phyloP scores from a whole-genome alignment of 345 rosid genomes.

The Citropsis articulata region DNA sequence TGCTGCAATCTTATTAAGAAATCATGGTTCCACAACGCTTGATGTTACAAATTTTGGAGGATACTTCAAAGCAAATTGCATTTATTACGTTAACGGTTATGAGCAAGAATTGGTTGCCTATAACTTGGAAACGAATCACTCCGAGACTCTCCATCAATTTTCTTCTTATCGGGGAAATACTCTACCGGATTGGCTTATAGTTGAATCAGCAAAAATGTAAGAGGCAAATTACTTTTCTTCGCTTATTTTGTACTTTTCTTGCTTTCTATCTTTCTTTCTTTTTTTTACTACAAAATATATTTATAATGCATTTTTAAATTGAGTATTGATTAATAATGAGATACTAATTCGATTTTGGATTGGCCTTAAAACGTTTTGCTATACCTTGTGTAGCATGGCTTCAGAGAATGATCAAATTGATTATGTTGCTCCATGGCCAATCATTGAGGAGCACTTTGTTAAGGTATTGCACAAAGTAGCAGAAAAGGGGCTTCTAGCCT shows the following conservation, averaged over 20 bases:
- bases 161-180: background rate
- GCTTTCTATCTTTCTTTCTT: too few species aligned
- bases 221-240: too few species aligned
- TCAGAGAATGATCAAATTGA: background rate
- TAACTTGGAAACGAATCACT: background rate
- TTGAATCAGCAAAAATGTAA: background rate
- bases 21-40: background rate
- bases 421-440: too few species aligned
- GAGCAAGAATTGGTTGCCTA: background rate
- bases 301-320: too few species aligned
- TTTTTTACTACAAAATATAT: too few species aligned
- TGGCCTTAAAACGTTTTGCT: too few species aligned
- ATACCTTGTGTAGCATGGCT: background rate
- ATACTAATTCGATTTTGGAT: too few species aligned
- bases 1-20: background rate
- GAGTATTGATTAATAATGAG: too few species aligned
- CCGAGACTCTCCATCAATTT: background rate
- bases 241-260: too few species aligned
- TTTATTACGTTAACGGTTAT: too few species aligned
- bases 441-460: background rate
- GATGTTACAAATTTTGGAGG: background rate
- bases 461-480: background rate
- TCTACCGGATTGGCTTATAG: background rate
- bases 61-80: background rate
- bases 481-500: too few species aligned